phyloP scores from a whole-genome alignment of 2,329 filamentous ascomycete genomes.

The Cladosporium colombiae region DNA sequence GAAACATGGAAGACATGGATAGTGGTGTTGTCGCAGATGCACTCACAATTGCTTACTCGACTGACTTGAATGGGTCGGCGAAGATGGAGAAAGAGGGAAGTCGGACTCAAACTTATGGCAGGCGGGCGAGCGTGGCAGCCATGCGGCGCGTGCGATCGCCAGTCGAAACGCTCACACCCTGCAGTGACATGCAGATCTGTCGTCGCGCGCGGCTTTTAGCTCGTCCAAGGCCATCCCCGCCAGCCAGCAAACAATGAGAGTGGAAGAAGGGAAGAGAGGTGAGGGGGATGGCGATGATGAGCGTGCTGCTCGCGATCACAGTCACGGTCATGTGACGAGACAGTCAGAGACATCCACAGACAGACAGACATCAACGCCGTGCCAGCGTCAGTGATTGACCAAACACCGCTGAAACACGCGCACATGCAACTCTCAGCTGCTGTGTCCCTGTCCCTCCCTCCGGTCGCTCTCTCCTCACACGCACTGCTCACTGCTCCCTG shows the following conservation, averaged over 20 bases:
- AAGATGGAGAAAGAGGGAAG: not conserved
- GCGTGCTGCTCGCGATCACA: not conserved
- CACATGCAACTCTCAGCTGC: not conserved
- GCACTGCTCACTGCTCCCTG: no score
- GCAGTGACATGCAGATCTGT: conserved; percentile 10
- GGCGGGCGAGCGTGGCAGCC: not conserved
- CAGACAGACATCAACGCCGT: not conserved
- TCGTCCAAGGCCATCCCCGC: not conserved
- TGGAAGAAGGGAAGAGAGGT: not conserved
- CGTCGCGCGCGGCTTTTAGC: not conserved
- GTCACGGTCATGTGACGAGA: not conserved
- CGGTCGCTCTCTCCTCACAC: not conserved
- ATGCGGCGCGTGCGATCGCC: not conserved
- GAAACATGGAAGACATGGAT: not conserved
- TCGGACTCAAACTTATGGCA: not conserved
- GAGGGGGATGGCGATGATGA: not conserved
- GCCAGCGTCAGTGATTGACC: no score
- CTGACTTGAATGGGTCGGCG: no score
- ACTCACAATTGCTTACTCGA: not conserved
- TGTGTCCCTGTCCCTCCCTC: not conserved
- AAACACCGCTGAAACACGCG: not conserved
- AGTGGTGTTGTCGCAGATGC: not conserved
- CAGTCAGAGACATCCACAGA: not conserved
- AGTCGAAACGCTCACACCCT: conserved; percentile 4
- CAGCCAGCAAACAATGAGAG: not conserved